These are phyloP conservation scores for Favolaschia claudopus DNA, from an alignment of 768 basidiomycete species.

Conservation along the genomic window DNA sequence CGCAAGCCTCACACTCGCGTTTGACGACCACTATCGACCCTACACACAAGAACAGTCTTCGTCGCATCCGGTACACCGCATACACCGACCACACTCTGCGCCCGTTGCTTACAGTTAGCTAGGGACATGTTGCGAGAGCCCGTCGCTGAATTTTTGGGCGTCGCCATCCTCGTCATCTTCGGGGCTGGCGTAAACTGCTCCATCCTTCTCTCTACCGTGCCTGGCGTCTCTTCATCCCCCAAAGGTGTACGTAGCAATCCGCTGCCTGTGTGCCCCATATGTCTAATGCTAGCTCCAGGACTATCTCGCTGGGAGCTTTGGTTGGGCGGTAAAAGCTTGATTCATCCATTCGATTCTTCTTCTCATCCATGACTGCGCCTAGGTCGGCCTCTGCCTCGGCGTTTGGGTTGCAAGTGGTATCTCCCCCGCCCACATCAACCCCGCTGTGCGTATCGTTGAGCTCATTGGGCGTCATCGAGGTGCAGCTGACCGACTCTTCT, in stretches of 20 bases:
- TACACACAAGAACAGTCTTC: too few species aligned
- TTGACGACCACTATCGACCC: background rate
- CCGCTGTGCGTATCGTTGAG: conserved; percentile 21
- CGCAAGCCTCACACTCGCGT: conserved; percentile 1
- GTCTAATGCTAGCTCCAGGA: conserved; percentile 35
- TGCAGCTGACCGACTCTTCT: background rate
- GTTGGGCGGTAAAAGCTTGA: conserved; percentile 41
- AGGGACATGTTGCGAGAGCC: conserved; percentile 22
- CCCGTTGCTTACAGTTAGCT: background rate
- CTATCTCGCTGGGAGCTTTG: conserved; percentile 42
- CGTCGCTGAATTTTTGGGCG: conserved; percentile 45
- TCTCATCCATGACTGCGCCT: background rate
- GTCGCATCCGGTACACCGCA: background rate
- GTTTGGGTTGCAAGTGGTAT: conserved; percentile 50
- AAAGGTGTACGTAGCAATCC: conserved; percentile 42
- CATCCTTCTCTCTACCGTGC: conserved; percentile 44
- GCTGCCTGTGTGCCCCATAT: background rate
- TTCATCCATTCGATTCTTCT: background rate
- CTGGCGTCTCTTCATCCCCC: conserved; percentile 43
- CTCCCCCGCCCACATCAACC: conserved; percentile 46
- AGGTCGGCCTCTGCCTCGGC: conserved; percentile 45
- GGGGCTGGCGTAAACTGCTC: conserved; percentile 55
- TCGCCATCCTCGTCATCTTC: conserved; percentile 53
- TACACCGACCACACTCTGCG: background rate
- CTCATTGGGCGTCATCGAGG: background rate